phyloP scores from a whole-genome alignment of 805 yeast genomes.

The Candida odintsovae region DNA sequence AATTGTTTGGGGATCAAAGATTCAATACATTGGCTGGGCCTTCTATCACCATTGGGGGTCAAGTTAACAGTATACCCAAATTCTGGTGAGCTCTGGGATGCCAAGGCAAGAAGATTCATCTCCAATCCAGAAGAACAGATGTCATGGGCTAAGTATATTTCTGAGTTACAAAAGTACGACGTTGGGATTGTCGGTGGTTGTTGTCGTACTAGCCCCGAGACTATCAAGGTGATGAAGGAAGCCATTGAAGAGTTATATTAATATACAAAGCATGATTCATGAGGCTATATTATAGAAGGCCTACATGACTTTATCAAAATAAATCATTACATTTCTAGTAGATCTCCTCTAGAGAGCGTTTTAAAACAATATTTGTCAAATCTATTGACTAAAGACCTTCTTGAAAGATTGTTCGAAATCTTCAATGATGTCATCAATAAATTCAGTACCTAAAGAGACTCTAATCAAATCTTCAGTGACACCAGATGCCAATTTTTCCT shows the following conservation, averaged over 20 bases:
- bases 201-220: conserved; percentile 58
- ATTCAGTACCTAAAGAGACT: conserved; percentile 87
- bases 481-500: conserved; percentile 78
- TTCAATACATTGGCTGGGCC: conserved; percentile 36
- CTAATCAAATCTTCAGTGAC: conserved; percentile 86
- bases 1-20: conserved; percentile 54
- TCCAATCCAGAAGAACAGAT: conserved; percentile 17
- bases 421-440: conserved; percentile 81
- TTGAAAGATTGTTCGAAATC: conserved; percentile 87
- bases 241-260: not conserved
- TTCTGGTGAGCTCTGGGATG: conserved; percentile 64
- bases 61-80: conserved; percentile 61
- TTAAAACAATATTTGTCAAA: not conserved
- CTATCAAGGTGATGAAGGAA: conserved; percentile 4
- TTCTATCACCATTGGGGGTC: conserved; percentile 15
- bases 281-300: too few relatives aligned
- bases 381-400: conserved; percentile 37
- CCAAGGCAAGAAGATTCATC: conserved; percentile 38
- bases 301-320: too few relatives aligned
- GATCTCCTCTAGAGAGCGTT: not conserved
- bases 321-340: too few relatives aligned
- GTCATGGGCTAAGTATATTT: conserved; percentile 35
- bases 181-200: conserved; percentile 67
- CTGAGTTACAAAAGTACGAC: conserved; percentile 31
- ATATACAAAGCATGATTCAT: not conserved